These are phyloP conservation scores for Carex myosuroides DNA, from an alignment of 176 grass and related monocot species.

Conservation along the genomic window DNA sequence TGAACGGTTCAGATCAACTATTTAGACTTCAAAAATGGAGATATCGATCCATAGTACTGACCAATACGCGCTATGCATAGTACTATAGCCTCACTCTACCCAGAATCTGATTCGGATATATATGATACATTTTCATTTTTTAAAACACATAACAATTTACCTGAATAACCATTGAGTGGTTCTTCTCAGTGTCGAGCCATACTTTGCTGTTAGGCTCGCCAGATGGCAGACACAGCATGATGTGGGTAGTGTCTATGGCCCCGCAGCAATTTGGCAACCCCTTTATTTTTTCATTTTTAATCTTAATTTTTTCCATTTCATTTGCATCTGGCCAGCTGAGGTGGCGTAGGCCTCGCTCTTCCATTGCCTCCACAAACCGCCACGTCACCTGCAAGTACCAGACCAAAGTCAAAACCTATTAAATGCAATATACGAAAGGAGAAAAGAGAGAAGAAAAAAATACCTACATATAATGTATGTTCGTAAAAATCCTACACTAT, in stretches of 20 bases:
- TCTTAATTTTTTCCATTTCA: constrained; percentile 55
- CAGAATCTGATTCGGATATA: not conserved
- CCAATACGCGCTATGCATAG: too few species aligned
- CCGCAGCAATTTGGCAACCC: constrained; percentile 86
- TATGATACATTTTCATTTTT: not conserved
- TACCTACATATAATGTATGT: too few species aligned
- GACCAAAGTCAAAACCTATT: not conserved
- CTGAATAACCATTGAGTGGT: constrained; percentile 72
- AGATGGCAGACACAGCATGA: constrained; percentile 63
- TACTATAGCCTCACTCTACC: not conserved
- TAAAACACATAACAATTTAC: not conserved
- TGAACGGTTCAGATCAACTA: too few species aligned
- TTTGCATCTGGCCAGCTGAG: constrained; percentile 64
- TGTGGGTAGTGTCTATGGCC: constrained; percentile 70
- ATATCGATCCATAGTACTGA: too few species aligned
- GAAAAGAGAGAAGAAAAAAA: not conserved
- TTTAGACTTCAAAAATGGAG: too few species aligned
- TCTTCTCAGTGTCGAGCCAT: constrained; percentile 75
- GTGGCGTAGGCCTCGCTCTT: constrained; percentile 43
- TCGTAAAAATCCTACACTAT: too few species aligned
- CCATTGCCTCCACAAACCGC: constrained; percentile 87
- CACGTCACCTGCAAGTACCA: constrained; percentile 58
- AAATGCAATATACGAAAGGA: not conserved
- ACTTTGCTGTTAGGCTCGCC: constrained; percentile 66
- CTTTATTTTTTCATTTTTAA: constrained; percentile 52